These are phyloP conservation scores for Penicillium chermesinum DNA, from an alignment of 495 filamentous ascomycete species.

Conservation along the genomic window DNA sequence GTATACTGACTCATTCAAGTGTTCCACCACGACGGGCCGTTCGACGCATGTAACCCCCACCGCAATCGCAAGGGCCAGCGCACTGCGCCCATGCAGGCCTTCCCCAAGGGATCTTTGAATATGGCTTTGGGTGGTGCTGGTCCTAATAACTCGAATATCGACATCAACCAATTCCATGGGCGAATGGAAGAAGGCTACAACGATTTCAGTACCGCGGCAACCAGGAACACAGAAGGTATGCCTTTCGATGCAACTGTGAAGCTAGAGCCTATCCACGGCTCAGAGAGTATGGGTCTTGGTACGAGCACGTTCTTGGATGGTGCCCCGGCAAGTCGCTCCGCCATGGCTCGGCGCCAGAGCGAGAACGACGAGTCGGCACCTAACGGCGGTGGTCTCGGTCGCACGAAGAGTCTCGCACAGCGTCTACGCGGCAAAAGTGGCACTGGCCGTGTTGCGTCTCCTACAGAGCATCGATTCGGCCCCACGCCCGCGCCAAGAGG, in stretches of 20 bases:
- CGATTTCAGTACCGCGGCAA: constrained; percentile 55
- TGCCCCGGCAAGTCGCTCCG: constrained; percentile 77
- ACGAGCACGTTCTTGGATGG: constrained; percentile 96
- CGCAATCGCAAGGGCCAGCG: constrained; percentile 81
- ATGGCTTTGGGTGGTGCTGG: constrained; percentile 87
- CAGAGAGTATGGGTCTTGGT: constrained; percentile 78
- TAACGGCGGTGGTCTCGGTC: constrained; percentile 62
- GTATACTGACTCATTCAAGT: constrained; percentile 48
- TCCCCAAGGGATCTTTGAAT: constrained; percentile 85
- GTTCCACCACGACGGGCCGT: constrained; percentile 98
- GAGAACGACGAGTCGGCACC: constrained; percentile 50
- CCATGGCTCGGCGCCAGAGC: constrained; percentile 71
- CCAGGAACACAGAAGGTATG: constrained; percentile 38
- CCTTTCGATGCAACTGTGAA: constrained; percentile 55
- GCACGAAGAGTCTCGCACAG: constrained; percentile 93
- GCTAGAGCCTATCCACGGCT: constrained; percentile 72
- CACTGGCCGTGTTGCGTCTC: constrained; percentile 39
- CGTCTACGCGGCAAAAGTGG: constrained; percentile 67
- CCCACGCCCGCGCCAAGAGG: constrained; percentile 33
- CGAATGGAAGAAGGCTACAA: constrained; percentile 75
- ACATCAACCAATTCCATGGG: constrained; percentile 80
- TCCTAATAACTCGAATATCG: constrained; percentile 73
- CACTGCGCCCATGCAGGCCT: constrained; percentile 93
- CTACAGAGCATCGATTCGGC: constrained; percentile 28
- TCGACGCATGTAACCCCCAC: constrained; percentile 94